Base-by-base conservation (phyloP, 768 basidiomycete genomes). In the Clavaria fumosa region DNA sequence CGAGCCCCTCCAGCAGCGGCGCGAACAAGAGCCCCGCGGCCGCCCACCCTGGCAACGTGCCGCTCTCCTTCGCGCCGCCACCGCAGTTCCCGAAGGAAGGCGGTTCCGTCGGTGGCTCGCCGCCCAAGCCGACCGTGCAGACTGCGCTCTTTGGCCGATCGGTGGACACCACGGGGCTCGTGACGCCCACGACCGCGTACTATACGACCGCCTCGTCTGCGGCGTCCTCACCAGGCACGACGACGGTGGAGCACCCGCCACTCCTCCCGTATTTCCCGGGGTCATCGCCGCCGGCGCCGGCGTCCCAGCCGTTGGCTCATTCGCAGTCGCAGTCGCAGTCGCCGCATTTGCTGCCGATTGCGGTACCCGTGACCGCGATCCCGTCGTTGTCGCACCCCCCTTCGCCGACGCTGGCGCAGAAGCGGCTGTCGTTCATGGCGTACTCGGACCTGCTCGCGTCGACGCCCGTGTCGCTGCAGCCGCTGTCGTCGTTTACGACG, bases 351-450 rank as follows among this genome's bases (percentile, higher is more conserved):
- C 31, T 51, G 52, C 27, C 53, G 51, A 23, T 35, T 34, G 12
- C 35, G 34, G 11, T 14, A 32, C 9, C 31, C 40, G 4, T 37
- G 37, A 36, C 53, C 23, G 41, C 51, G 19, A 53, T 24, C 43
- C 52, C 40, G 41, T 50, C 38, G 33, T 40, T 52, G 46, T 28
- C 42, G 38, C 34, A 23, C 38, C 61, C 63, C 6, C 62, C 70
- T 14, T 70, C 70, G 7, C 67, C 64, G 1, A 61, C 66, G 37
- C 44, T 44, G 1, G 54, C 64, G 2, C 60, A 62, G 20, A 85
- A 88, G 47, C 77, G 84, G 2, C 70, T 88, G 7, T 89, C 85
- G 0, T 93, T 90, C 64, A 70, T 91, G 58, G 82, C 85, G 3
- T 90, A 90, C 55, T 70, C 78, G 19, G 88, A 91, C 54, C 67